Conservation (phyloP, 1,139 yeast species). For the Candida sanyaensis region DNA sequence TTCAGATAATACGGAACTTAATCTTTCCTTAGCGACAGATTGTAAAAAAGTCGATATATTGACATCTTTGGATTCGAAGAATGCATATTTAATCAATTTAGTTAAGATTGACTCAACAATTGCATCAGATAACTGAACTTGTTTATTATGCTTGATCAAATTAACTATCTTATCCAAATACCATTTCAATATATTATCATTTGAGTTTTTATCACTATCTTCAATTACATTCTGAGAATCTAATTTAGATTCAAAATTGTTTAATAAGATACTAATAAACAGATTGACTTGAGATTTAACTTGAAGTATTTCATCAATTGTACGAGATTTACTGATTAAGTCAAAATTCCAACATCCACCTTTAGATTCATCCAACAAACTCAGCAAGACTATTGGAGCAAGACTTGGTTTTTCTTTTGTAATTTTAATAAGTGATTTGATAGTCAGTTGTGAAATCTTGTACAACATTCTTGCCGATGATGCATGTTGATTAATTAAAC, state of each 20-base stretch:
- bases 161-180: constrained; percentile 65
- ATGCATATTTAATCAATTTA: constrained; percentile 55
- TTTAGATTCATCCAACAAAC: constrained; percentile 47
- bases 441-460: constrained; percentile 60
- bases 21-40: constrained; percentile 52
- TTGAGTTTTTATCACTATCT: constrained; percentile 18
- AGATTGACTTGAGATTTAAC: constrained; percentile 18
- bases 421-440: constrained; percentile 43
- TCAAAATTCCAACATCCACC: constrained; percentile 80
- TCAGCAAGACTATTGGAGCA: constrained; percentile 49
- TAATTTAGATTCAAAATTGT: constrained; percentile 23
- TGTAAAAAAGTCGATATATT: constrained; percentile 29
- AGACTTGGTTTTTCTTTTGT: constrained; percentile 40
- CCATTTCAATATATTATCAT: constrained; percentile 61
- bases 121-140: constrained; percentile 11
- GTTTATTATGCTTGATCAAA: constrained; percentile 50
- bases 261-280: constrained; percentile 6
- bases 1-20: constrained; percentile 66
- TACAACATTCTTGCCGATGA: constrained; percentile 66
- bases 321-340: constrained; percentile 70
- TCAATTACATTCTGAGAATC: constrained; percentile 21
- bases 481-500: constrained; percentile 75
- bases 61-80: constrained; percentile 39
- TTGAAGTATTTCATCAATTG: constrained; percentile 54
- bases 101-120: constrained; percentile 50